Evolutionary conservation across 169 alveolate genomes (phyloP).

Genomic region (Plasmodium adleri): DNA sequence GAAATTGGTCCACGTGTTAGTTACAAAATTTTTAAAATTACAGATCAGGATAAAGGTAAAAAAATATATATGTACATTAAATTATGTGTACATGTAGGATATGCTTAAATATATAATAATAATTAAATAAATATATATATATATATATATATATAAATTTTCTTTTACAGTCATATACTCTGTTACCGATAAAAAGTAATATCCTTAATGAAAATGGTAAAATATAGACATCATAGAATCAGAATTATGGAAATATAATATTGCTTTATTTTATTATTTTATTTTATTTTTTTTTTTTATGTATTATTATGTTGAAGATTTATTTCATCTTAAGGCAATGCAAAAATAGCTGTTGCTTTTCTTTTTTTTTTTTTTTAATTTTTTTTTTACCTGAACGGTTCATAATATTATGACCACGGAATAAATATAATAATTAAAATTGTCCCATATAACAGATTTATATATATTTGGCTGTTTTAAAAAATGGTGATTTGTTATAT

Average conservation of each 20-base stretch:
- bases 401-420: slow-evolving; percentile 23
- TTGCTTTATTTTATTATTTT: slow-evolving; percentile 2
- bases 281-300: neutral
- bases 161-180: slow-evolving; percentile 44
- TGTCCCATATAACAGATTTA: too few species aligned
- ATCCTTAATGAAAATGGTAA: neutral
- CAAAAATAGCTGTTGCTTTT: neutral
- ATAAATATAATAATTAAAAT: slow-evolving; percentile 1
- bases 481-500: too few species aligned
- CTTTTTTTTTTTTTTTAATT: neutral
- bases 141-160: neutral
- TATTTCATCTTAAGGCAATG: too few species aligned
- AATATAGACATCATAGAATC: neutral
- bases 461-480: too few species aligned
- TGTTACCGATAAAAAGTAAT: slow-evolving; percentile 11
- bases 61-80: neutral
- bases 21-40: slow-evolving; percentile 45
- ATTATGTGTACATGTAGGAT: too few species aligned
- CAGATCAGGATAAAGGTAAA: slow-evolving; percentile 74
- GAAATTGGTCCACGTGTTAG: slow-evolving; percentile 75
- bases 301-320: neutral
- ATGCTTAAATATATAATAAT: too few species aligned
- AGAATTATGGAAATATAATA: too few species aligned
- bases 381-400: slow-evolving; percentile 17
- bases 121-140: too few species aligned